Conservation (phyloP, 225 moss, liverwort and hornwort species). For the Anthoceros angustus region DNA sequence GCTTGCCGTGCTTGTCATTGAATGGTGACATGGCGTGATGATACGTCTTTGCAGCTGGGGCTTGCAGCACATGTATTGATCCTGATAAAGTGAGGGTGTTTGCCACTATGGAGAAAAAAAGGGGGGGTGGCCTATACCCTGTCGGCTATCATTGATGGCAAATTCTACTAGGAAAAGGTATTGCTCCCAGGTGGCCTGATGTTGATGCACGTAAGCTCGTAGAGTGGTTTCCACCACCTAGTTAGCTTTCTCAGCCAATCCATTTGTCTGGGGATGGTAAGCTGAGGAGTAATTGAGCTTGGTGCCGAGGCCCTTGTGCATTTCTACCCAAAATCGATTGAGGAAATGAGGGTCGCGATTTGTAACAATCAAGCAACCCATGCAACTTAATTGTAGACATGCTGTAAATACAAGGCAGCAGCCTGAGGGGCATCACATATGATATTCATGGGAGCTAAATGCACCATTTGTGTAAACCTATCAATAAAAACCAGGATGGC, state of each 20-base stretch:
- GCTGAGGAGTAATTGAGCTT: not conserved
- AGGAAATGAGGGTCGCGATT: not conserved
- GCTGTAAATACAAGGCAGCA: not conserved
- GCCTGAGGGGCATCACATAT: not conserved
- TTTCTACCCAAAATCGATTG: not conserved
- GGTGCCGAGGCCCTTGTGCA: not conserved
- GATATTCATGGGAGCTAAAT: not conserved
- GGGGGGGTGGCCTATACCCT: not conserved
- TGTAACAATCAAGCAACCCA: not conserved
- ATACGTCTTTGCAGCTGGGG: too few relatives aligned
- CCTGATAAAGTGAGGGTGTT: not conserved
- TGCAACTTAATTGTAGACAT: not conserved
- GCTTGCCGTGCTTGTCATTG: too few relatives aligned
- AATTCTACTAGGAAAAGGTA: not conserved
- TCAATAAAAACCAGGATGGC: not conserved
- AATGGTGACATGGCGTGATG: too few relatives aligned
- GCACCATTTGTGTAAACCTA: not conserved
- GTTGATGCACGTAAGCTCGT: not conserved
- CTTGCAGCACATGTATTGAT: too few relatives aligned
- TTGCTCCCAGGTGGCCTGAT: not conserved
- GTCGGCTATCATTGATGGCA: not conserved
- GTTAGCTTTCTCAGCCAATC: not conserved
- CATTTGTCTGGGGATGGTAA: not conserved
- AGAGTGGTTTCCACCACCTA: not conserved
- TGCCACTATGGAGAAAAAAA: not conserved